Percentiles rank a stretch among this genome's conserved stretches.
These are phyloP conservation scores for Fusarium sp. DNA, from an alignment of 2,329 filamentous ascomycete species.

Conservation along the genomic window DNA sequence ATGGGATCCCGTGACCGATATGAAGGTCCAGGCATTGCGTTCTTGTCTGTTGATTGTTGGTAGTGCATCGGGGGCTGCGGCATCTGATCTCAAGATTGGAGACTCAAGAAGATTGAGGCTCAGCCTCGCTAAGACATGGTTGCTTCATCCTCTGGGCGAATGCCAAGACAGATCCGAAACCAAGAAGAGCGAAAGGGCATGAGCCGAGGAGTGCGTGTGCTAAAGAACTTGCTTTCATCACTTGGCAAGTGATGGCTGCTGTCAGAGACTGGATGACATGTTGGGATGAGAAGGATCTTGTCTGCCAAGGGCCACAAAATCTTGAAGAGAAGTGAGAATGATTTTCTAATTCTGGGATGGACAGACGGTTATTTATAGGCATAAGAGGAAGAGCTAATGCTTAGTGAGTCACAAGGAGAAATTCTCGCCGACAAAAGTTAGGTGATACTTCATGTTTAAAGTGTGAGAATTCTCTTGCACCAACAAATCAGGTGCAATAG, in stretches of 20 bases:
- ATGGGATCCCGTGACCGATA: neutral
- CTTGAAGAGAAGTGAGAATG: neutral
- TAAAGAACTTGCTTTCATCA: neutral
- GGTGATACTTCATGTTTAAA: no score
- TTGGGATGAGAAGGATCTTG: neutral
- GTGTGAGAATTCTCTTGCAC: accelerated
- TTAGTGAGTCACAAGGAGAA: neutral
- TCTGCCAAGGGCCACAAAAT: no score
- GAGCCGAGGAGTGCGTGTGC: neutral
- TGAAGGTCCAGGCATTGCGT: neutral
- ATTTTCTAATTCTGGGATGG: neutral
- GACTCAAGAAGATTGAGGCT: neutral
- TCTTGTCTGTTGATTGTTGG: neutral
- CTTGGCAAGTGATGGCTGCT: neutral
- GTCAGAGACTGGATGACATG: neutral
- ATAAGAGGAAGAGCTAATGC: accelerated
- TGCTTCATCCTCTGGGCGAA: no score
- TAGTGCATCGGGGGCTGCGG: neutral
- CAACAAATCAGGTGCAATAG: neutral
- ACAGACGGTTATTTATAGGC: neutral
- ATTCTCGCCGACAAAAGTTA: accelerated
- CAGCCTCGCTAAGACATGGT: neutral
- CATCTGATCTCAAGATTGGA: neutral
- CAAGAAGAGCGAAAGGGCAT: no score
- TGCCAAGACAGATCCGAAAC: no score